A percentile compares a stretch with the other conserved stretches of the same genome.
phyloP scores from a whole-genome alignment of 129 eudicot genomes.

The Flaveria ramosissima region DNA sequence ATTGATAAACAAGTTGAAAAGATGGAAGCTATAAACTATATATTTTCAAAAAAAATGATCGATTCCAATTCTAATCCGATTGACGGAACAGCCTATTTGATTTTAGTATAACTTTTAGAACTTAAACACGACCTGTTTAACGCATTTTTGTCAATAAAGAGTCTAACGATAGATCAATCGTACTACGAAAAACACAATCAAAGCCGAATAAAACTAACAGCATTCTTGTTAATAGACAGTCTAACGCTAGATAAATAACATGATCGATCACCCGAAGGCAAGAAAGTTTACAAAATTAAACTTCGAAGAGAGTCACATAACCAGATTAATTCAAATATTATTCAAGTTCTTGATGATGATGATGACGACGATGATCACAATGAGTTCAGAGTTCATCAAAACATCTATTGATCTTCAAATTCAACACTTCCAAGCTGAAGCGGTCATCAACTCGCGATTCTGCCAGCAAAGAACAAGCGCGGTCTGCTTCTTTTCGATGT shows the following conservation, averaged over 20 bases:
- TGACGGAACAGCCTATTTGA: too few species aligned
- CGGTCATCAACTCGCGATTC: slow-evolving; percentile 52
- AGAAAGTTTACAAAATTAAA: slow-evolving; percentile 45
- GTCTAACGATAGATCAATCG: neutral
- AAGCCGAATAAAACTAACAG: slow-evolving; percentile 9
- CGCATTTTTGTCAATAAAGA: too few species aligned
- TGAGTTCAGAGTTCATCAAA: slow-evolving; percentile 32
- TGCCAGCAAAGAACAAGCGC: slow-evolving; percentile 69
- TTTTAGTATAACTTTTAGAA: too few species aligned
- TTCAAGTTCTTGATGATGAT: slow-evolving; percentile 30
- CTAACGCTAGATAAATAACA: slow-evolving; percentile 29
- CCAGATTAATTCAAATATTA: slow-evolving; percentile 42
- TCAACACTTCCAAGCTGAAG: slow-evolving; percentile 72
- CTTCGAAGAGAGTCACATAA: slow-evolving; percentile 39
- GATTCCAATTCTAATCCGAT: too few species aligned
- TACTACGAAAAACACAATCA: neutral
- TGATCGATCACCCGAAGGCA: slow-evolving; percentile 36
- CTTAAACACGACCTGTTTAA: too few species aligned
- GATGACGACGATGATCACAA: slow-evolving; percentile 18
- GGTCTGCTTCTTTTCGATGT: slow-evolving; percentile 52
- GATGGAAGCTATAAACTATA: too few species aligned
- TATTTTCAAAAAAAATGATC: too few species aligned
- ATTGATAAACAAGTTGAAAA: too few species aligned
- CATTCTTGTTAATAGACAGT: slow-evolving; percentile 23
- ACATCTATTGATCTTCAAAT: slow-evolving; percentile 39